Evolutionary conservation across 202 grass and related monocot genomes (phyloP).

Genomic region (Eragrostis tef): DNA sequence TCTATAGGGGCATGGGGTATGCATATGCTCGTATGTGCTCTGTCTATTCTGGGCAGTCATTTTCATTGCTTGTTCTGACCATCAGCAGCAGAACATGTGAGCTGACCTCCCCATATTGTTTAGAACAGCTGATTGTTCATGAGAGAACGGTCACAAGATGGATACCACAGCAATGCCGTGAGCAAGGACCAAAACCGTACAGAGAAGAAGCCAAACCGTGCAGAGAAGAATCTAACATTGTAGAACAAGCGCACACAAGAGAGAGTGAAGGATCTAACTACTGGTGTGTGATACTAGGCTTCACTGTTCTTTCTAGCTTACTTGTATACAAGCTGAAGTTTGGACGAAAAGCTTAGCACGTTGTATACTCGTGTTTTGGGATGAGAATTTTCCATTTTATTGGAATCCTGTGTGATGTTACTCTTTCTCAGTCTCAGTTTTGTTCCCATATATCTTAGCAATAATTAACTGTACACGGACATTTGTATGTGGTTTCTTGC

Average conservation of each 20-base stretch:
- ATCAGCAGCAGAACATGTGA: conserved; percentile 12
- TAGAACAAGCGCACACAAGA: background rate
- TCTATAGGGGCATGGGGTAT: background rate
- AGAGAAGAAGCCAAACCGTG: too few species aligned
- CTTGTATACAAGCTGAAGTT: conserved; percentile 55
- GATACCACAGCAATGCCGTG: conserved; percentile 58
- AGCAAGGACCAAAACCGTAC: conserved; percentile 8
- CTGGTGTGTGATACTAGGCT: conserved; percentile 44
- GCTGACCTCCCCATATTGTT: conserved; percentile 40
- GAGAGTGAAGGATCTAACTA: conserved; percentile 7
- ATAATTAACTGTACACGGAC: background rate
- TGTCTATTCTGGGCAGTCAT: conserved; percentile 25
- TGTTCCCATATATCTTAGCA: background rate
- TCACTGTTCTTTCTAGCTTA: conserved; percentile 48
- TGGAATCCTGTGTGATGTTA: background rate
- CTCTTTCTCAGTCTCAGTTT: background rate
- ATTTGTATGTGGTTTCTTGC: background rate
- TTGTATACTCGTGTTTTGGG: background rate
- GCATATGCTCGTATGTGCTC: conserved; percentile 13
- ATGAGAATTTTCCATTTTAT: background rate
- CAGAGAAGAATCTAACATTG: background rate
- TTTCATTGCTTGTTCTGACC: conserved; percentile 57
- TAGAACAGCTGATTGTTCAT: conserved; percentile 53
- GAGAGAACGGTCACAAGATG: conserved; percentile 60
- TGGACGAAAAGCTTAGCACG: conserved; percentile 26